Evolutionary conservation across 768 basidiomycete species (phyloP).

Genomic region (Mycena metata): DNA sequence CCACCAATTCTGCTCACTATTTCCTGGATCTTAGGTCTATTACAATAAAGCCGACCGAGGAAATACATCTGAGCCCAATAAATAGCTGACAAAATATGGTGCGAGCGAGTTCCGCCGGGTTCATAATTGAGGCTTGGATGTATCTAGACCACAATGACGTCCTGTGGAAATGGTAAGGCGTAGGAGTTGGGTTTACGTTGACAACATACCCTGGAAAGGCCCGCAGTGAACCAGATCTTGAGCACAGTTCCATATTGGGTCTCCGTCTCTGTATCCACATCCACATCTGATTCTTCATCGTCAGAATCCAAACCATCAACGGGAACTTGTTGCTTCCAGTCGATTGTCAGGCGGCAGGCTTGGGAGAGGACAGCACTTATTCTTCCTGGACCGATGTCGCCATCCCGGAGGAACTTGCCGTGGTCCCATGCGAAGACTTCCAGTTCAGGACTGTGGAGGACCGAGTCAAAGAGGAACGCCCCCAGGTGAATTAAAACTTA

Average conservation of each 20-base stretch:
- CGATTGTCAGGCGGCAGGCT: conserved; percentile 24
- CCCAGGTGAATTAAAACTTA: not conserved
- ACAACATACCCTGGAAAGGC: not conserved
- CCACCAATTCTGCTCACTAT: too few relatives aligned
- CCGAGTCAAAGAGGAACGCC: not conserved
- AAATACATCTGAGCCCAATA: not conserved
- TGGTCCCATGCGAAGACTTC: conserved; percentile 29
- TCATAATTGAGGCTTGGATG: too few relatives aligned
- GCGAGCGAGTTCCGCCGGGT: too few relatives aligned
- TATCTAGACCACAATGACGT: not conserved
- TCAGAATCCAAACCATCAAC: too few relatives aligned
- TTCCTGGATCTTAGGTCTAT: too few relatives aligned
- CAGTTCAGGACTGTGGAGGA: conserved; percentile 20
- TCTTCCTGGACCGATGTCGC: conserved; percentile 3
- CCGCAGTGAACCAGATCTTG: conserved; percentile 14
- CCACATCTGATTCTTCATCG: not conserved
- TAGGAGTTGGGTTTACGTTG: too few relatives aligned
- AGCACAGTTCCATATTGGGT: not conserved
- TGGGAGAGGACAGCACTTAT: conserved; percentile 18
- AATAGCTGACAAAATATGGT: too few relatives aligned
- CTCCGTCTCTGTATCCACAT: not conserved
- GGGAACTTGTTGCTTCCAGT: not conserved
- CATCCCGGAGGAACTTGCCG: not conserved
- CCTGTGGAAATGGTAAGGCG: not conserved
- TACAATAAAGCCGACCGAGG: too few relatives aligned